Conservation (phyloP, 805 yeast genomes). For the Schwanniomyces yamadae region DNA sequence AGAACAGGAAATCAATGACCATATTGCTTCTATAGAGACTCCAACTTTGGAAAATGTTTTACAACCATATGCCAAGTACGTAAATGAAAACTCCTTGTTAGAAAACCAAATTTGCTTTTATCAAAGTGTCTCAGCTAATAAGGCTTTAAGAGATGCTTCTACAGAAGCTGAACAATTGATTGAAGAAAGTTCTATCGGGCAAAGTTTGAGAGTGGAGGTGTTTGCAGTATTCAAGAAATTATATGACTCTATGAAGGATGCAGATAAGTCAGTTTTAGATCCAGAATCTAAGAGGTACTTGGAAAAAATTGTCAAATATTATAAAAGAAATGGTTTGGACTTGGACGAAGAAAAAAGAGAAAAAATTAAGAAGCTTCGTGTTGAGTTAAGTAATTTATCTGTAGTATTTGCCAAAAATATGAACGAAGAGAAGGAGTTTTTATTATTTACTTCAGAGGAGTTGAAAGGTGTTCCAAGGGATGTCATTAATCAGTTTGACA, state of each 20-base stretch:
- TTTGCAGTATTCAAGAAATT: slow-evolving; percentile 58
- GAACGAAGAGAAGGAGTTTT: slow-evolving; percentile 66
- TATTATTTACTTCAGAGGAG: slow-evolving; percentile 61
- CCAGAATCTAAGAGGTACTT: slow-evolving; percentile 58
- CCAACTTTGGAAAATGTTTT: slow-evolving; percentile 61
- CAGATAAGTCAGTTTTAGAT: slow-evolving; percentile 33
- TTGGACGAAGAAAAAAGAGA: slow-evolving; percentile 55
- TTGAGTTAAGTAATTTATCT: slow-evolving; percentile 55
- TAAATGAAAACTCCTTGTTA: slow-evolving; percentile 47
- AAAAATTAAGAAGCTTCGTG: slow-evolving; percentile 55
- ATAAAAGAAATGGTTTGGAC: slow-evolving; percentile 67
- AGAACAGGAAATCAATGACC: slow-evolving; percentile 49
- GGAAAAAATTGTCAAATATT: slow-evolving; percentile 55
- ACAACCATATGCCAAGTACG: slow-evolving; percentile 49
- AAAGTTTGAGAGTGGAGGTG: slow-evolving; percentile 63
- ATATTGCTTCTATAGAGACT: slow-evolving; percentile 44
- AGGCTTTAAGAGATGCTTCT: slow-evolving; percentile 71
- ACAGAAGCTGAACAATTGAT: slow-evolving; percentile 58
- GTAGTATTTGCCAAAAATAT: slow-evolving; percentile 61
- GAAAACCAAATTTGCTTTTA: slow-evolving; percentile 61
- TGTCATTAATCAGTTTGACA: slow-evolving; percentile 57
- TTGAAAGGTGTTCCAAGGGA: slow-evolving; percentile 73
- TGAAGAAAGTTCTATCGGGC: slow-evolving; percentile 60
- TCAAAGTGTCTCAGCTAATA: slow-evolving; percentile 66
- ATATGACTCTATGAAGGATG: slow-evolving; percentile 33